Conservation (phyloP, 208 protist species). For the Leishmania martiniquensis region DNA sequence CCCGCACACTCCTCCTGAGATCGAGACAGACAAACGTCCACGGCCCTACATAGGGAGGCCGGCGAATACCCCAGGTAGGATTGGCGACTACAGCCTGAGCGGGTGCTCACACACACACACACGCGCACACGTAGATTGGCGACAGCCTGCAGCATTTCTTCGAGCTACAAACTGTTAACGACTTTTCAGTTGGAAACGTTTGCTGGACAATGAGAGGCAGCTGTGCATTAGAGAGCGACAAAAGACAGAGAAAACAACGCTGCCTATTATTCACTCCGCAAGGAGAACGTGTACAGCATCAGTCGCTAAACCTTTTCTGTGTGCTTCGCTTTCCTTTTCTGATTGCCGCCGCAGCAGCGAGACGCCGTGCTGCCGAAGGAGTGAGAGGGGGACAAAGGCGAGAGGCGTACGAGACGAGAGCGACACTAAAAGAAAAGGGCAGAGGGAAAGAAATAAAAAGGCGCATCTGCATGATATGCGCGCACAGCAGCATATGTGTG, state of each 20-base stretch:
- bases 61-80: background rate
- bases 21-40: background rate
- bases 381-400: background rate
- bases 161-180: background rate
- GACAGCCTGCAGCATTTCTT: background rate
- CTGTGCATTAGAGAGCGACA: background rate
- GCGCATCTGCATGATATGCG: background rate
- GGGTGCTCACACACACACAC: background rate
- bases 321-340: background rate
- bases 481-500: background rate
- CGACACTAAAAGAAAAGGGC: background rate
- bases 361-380: background rate
- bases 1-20: background rate
- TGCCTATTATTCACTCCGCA: background rate
- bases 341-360: background rate
- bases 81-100: background rate
- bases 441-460: conserved; percentile 3
- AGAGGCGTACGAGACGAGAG: background rate
- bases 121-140: background rate
- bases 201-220: background rate
- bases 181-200: background rate
- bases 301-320: background rate
- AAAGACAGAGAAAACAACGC: background rate
- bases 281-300: background rate
- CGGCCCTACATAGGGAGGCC: background rate